Base-by-base conservation (phyloP, 805 yeast species). In the Candida ortonii region DNA sequence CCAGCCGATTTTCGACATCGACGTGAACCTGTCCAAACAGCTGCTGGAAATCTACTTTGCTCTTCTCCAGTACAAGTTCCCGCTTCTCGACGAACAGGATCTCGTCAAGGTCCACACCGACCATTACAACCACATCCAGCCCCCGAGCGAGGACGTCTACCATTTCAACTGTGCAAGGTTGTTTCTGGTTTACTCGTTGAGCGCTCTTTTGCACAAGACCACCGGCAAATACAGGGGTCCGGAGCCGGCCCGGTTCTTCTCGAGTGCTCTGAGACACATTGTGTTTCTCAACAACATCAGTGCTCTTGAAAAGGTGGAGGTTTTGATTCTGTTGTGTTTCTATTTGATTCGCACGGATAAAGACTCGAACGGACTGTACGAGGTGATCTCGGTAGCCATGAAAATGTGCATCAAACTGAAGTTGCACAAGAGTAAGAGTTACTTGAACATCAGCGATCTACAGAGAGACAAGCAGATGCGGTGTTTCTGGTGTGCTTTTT, bases 401-500 rank as follows among this genome's bases (percentile, higher is more conserved):
- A 53, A 58, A 14, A 54, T 72, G 9, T 72, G 75, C 46, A 53
- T 59, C n/a, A 35, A 44, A 20, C 38, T 67, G 25, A 50, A 55
- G 10, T 47, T 70, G 21, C 67, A 70, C 46, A 65, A 61, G 41
- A 47, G 58, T 10, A 50, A 47, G 25, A 45, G 67, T 3, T 70
- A 70, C 44, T 37, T 47, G 25, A 53, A 53, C 20, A 49, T 60
- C 16, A 23, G 55, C 11, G 19, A 44, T 16, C 47, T 47, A 19
- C 31, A 45, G 14, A 46, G 44, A 33, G 67, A 69, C 41, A 62
- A 64, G 33, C 68, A 65, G 47, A 54, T 76, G 56, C 64, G 84
- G 43, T 57, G 75, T 12, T 79, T 80, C 60, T 79, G 84, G 84
- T 73, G 80, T 50, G 71, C 72, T 6, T 79, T 78, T 51, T 49